A percentile compares a stretch with the other conserved stretches of the same genome.
These are phyloP conservation scores for Paraconiothyrium brasiliense DNA, from an alignment of 2,329 filamentous ascomycete species.

Conservation along the genomic window DNA sequence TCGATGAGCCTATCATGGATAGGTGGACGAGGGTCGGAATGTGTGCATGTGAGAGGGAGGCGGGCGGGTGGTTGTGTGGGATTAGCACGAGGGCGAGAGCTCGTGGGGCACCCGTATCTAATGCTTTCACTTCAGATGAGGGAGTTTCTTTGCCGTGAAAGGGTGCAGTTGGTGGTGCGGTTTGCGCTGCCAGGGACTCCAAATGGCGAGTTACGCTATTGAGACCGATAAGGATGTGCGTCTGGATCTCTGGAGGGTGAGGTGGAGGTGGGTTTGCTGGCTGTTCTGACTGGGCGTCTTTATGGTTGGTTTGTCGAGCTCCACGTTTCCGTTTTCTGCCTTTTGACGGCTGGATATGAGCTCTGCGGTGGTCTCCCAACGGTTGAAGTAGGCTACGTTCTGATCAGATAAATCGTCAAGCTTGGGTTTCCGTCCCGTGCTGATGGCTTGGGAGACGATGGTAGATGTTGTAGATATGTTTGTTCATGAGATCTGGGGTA, in stretches of 20 bases:
- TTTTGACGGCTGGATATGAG: conserved; percentile 65
- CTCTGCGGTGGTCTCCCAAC: conserved; percentile 68
- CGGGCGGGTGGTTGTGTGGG: conserved; percentile 43
- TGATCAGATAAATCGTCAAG: conserved; percentile 17
- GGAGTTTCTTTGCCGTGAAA: not conserved
- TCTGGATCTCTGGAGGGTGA: conserved; percentile 52
- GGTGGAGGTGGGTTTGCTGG: conserved; percentile 54
- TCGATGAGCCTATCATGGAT: conserved; percentile 22
- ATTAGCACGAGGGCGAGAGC: conserved; percentile 41
- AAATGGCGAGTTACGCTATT: conserved; percentile 70
- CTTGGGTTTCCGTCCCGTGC: too few species aligned
- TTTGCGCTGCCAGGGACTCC: conserved; percentile 53
- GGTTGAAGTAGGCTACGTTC: conserved; percentile 68
- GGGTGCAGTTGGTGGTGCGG: conserved; percentile 25
- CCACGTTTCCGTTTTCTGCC: conserved; percentile 65
- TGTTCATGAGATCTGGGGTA: too few species aligned
- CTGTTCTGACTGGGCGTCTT: conserved; percentile 11
- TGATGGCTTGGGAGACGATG: too few species aligned
- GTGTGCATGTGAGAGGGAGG: conserved; percentile 46
- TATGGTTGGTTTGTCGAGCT: conserved; percentile 25
- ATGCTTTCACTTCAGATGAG: not conserved
- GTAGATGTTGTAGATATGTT: too few species aligned
- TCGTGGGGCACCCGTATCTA: not conserved
- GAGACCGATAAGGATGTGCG: conserved; percentile 70
- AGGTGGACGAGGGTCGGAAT: conserved; percentile 45